Evolutionary conservation across 139 green algal species (phyloP), one percentile per base, ranked within the genome.

Genomic region (Volvox africanus): DNA sequence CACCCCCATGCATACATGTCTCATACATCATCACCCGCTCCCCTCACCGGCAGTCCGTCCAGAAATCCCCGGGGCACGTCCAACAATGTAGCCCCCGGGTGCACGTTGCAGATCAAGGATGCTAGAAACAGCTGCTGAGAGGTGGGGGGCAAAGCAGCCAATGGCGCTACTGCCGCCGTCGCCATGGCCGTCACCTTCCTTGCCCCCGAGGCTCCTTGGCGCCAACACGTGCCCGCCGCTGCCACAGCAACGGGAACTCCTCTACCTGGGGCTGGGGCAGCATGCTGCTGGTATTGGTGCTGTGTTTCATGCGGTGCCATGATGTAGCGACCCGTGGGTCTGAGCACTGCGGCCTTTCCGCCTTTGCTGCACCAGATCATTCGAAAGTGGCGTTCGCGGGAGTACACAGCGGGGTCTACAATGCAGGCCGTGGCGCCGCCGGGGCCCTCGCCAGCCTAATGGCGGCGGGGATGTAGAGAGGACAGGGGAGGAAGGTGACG

Each of bases 321-420:
- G 17, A 92, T 37, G 88, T 89, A 97, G 61, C 95, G 92, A 35
- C 20, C 33, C 18, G 92, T 96, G 67, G 95, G 93, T 33, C 32
- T 69, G 68, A 98, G 94, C 80, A 96, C 80, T 0, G 94, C 93
- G 1, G 30, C 37, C 92, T 97, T 97, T 88, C 96, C 96, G 11
- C 93, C 96, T 93, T 98, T 98, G 94, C 92, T 94, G 92, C 90
- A 96, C 83, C 92, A 95, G 0, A 92, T 30, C 92, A 97, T 92
- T 78, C 97, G 93, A 91, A 98, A 98, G 94, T 98, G 96, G 30
- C 96, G 94, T 90, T 96, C 97, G 81, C 94, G 94, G 24, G 85
- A 95, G 94, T 98, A 98, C 0, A 98, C 96, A 1, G 95, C 96
- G 6, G 88, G 92, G 84, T 98, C 96, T 16, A 98, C 94, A 69